Evolutionary conservation across 768 basidiomycete species (phyloP).

Genomic region (Suillus subaureus): DNA sequence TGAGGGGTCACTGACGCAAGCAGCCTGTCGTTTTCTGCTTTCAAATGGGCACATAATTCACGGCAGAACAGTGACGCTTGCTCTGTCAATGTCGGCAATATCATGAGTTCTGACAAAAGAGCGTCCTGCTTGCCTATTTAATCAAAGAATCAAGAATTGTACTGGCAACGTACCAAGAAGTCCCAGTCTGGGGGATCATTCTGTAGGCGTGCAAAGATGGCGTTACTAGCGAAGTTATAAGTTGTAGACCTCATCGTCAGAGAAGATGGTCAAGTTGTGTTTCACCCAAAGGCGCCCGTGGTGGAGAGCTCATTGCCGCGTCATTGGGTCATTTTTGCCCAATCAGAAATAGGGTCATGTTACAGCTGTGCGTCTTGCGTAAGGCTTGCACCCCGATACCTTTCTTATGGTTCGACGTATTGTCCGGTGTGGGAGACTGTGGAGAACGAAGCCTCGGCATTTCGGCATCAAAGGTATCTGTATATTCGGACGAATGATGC

Average conservation of each 20-base stretch:
- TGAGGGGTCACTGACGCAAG: constrained; percentile 25
- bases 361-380: constrained; percentile 28
- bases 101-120: constrained; percentile 1
- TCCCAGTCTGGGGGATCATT: constrained; percentile 34
- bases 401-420: constrained; percentile 29
- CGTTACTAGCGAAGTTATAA: not conserved
- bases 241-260: not conserved
- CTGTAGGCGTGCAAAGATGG: constrained; percentile 23
- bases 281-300: not conserved
- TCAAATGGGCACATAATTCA: constrained; percentile 35
- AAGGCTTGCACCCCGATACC: constrained; percentile 30
- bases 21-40: constrained; percentile 28
- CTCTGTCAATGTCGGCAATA: constrained; percentile 23
- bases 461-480: constrained; percentile 23
- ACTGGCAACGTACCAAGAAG: constrained; percentile 27
- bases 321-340: constrained; percentile 4
- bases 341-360: constrained; percentile 24
- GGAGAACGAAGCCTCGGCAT: constrained; percentile 36
- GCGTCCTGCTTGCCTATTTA: not conserved
- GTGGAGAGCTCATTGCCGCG: not conserved
- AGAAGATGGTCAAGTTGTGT: not conserved
- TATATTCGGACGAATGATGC: constrained; percentile 3
- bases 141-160: not conserved
- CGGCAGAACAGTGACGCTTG: constrained; percentile 32
- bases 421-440: constrained; percentile 36